Evolutionary conservation across 345 rosid genomes (phyloP), one percentile per base, ranked within the genome.

Genomic region (Sonneratia alba): DNA sequence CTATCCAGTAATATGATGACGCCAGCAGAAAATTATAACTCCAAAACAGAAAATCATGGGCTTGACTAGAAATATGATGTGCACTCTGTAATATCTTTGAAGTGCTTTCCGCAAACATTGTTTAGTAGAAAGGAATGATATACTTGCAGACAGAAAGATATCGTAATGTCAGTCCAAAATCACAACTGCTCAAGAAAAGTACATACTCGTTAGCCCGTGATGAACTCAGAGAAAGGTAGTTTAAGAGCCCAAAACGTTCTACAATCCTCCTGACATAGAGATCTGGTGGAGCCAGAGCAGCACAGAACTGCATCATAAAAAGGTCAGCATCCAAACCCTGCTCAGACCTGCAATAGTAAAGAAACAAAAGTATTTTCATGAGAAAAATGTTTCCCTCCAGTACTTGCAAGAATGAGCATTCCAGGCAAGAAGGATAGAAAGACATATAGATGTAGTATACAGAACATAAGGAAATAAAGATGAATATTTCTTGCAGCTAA

Each of bases 301-400:
- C 97, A 90, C 99, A 92, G 80, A 88, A 95, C 76, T 95, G 99
- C 80, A 95, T 79, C 81, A 95, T 84, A 84, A 95, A 95, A 66
- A 95, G 88, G 87, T 95, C 99, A 79, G 84, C 89, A 76, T 95
- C 99, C 78, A 91, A 85, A 68, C 97, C 92, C 80, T 84, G 92
- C 71, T 92, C 97, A 69, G 96, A 81, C 99, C 99, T 95, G 96
- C 75, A 82, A 70, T 59, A 42, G 49, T 36, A 74, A 72, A 10
- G 68, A 69, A 78, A 48, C 73, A 66, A 79, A 77, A 72, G 43
- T 3, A 1, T 34, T 42, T 12, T 37, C 9, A 22, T 32, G 66
- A 27, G 51, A 24, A 63, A n/a, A 66, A 61, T 24, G 32, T 47
- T 7, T 34, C 51, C 45, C 45, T 15, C 18, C n/a, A 34, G 21